These are phyloP conservation scores for Papiliotrema fonsecae DNA, from an alignment of 1,284 basidiomycete species.

Conservation along the genomic window DNA sequence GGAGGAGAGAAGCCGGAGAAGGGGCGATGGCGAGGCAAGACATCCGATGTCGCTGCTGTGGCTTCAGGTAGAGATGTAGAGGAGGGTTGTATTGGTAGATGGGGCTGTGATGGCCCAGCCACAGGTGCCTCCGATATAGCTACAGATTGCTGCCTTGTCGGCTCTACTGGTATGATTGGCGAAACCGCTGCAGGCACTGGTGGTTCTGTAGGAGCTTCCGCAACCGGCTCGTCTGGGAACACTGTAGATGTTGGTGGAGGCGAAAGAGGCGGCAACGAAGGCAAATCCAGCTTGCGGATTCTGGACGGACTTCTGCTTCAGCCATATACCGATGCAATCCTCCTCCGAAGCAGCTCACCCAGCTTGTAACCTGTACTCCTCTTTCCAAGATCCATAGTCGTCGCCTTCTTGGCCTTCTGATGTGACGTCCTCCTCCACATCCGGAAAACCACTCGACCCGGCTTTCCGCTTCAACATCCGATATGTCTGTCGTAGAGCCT, in stretches of 20 bases:
- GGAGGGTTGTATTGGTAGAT: neutral
- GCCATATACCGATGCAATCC: no score
- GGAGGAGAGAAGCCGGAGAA: neutral
- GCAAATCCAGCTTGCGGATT: slow-evolving; percentile 23
- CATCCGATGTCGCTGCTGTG: neutral
- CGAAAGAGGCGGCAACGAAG: slow-evolving; percentile 27
- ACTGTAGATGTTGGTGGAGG: slow-evolving; percentile 27
- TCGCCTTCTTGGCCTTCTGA: slow-evolving; percentile 7
- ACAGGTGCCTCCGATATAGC: no score
- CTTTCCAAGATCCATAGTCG: slow-evolving; percentile 30
- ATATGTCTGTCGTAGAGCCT: slow-evolving; percentile 26
- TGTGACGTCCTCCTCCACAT: slow-evolving; percentile 14
- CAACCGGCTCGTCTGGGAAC: slow-evolving; percentile 33
- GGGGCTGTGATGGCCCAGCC: no score
- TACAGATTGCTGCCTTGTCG: no score
- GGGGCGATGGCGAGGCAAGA: neutral
- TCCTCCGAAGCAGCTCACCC: no score
- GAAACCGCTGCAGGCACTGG: no score
- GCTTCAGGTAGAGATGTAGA: neutral
- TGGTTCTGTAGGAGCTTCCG: no score
- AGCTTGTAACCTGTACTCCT: slow-evolving; percentile 26
- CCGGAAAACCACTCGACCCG: slow-evolving; percentile 19
- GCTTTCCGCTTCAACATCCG: slow-evolving; percentile 25
- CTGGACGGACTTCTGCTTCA: slow-evolving; percentile 22
- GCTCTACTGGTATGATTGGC: no score